These are phyloP conservation scores for Endoconidiophora polonica DNA, from an alignment of 2,329 filamentous ascomycete species.

Conservation along the genomic window DNA sequence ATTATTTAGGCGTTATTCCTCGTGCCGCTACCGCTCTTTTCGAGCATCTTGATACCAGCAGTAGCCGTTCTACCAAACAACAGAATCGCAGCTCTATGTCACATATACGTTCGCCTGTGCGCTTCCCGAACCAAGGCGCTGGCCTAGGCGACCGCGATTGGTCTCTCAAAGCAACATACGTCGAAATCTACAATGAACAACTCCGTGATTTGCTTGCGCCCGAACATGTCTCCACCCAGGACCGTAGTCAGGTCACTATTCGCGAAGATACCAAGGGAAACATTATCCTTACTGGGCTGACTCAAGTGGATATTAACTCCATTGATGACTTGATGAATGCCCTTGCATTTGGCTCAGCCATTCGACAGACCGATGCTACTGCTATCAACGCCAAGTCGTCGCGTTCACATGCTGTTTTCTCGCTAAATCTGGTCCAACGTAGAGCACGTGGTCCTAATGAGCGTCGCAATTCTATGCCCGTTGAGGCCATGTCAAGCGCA, in stretches of 20 bases:
- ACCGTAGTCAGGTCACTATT: slow-evolving; percentile 71
- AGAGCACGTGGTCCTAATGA: slow-evolving; percentile 48
- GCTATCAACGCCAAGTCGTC: slow-evolving; percentile 97
- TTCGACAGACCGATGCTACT: slow-evolving; percentile 91
- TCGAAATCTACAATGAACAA: slow-evolving; percentile 96
- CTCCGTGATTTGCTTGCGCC: slow-evolving; percentile 76
- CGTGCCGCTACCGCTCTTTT: slow-evolving; percentile 77
- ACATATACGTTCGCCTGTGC: slow-evolving; percentile 61
- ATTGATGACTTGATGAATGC: slow-evolving; percentile 81
- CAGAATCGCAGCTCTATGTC: slow-evolving; percentile 51
- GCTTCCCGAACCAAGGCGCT: slow-evolving; percentile 41
- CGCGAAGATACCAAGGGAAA: slow-evolving; percentile 89
- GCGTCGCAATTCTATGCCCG: slow-evolving; percentile 72
- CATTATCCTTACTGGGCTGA: slow-evolving; percentile 81
- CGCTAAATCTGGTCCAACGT: slow-evolving; percentile 78
- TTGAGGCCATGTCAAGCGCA: slow-evolving; percentile 56
- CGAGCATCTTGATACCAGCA: slow-evolving; percentile 56
- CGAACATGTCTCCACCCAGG: slow-evolving; percentile 49
- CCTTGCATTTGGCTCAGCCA: slow-evolving; percentile 79
- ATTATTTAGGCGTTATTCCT: slow-evolving; percentile 66
- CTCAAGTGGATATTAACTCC: slow-evolving; percentile 75
- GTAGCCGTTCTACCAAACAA: slow-evolving; percentile 29
- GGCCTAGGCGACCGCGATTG: slow-evolving; percentile 57
- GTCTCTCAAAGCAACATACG: slow-evolving; percentile 86
- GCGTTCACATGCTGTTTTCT: slow-evolving; percentile 93